Evolutionary conservation across 2,329 filamentous ascomycete genomes (phyloP).

Genomic region (Penicillium hesseltinei): DNA sequence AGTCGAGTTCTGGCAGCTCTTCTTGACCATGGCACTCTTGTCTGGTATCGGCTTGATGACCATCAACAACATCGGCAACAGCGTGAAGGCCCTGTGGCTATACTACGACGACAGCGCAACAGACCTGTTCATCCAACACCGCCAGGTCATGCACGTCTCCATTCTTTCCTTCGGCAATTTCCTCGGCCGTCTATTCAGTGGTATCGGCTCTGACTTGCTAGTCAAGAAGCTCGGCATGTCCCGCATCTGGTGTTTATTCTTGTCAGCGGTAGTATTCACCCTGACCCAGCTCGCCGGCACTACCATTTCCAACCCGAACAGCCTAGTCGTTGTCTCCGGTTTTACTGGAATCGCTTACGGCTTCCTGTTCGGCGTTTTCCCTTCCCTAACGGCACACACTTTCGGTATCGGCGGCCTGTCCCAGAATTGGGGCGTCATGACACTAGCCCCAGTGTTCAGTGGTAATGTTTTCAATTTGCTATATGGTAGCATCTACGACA

Average conservation of each 20-base stretch:
- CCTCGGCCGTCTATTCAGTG: conserved; percentile 72
- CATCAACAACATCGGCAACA: conserved; percentile 97
- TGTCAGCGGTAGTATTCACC: conserved; percentile 74
- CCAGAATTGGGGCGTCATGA: conserved; percentile 97
- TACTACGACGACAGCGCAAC: conserved; percentile 73
- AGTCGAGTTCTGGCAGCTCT: conserved; percentile 87
- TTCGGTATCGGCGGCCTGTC: conserved; percentile 88
- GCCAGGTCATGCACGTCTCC: conserved; percentile 88
- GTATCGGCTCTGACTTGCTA: conserved; percentile 86
- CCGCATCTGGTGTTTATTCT: conserved; percentile 85
- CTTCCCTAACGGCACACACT: conserved; percentile 81
- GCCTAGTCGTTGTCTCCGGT: conserved; percentile 73
- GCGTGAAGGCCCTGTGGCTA: conserved; percentile 82
- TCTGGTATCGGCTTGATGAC: conserved; percentile 96
- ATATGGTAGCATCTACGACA: conserved; percentile 81
- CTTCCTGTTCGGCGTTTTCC: conserved; percentile 90
- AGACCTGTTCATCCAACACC: conserved; percentile 71
- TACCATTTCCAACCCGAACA: conserved; percentile 71
- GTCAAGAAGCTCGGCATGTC: conserved; percentile 77
- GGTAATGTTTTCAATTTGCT: conserved; percentile 92
- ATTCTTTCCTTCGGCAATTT: conserved; percentile 90
- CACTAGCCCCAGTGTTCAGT: conserved; percentile 78
- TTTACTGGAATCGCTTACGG: conserved; percentile 89
- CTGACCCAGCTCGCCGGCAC: conserved; percentile 75
- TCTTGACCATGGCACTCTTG: conserved; percentile 81